These are phyloP conservation scores for Botryosphaeria agaves DNA, from an alignment of 2,329 filamentous ascomycete genomes.

Conservation along the genomic window DNA sequence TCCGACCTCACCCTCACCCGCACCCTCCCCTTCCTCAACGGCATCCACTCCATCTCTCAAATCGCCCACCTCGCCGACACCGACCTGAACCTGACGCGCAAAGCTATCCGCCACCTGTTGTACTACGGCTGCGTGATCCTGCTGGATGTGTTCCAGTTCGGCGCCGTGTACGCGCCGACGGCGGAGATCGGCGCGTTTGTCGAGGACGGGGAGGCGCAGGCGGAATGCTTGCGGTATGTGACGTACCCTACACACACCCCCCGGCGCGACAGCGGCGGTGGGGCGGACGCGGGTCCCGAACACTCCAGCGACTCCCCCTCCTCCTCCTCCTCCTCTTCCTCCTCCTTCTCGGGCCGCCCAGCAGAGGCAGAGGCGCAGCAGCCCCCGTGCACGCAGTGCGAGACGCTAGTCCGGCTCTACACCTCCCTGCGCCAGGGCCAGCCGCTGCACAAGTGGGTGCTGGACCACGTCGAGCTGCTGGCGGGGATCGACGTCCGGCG, in stretches of 20 bases:
- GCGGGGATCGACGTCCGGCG: constrained; percentile 71
- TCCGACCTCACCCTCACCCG: constrained; percentile 65
- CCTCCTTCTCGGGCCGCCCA: constrained; percentile 3
- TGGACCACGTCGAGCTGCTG: constrained; percentile 54
- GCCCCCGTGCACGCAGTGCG: constrained; percentile 4
- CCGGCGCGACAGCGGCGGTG: no score
- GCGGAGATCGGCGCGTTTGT: constrained; percentile 66
- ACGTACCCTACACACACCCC: constrained; percentile 30
- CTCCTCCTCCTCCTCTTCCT: not conserved
- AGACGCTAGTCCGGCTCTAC: constrained; percentile 61
- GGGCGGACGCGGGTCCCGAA: not conserved
- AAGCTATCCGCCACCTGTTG: constrained; percentile 73
- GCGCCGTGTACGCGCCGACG: constrained; percentile 75
- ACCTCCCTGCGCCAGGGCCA: constrained; percentile 67
- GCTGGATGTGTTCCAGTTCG: constrained; percentile 89
- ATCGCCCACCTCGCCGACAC: constrained; percentile 77
- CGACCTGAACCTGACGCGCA: constrained; percentile 69
- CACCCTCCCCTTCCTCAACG: constrained; percentile 76
- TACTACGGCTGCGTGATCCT: constrained; percentile 86
- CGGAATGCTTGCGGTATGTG: constrained; percentile 79
- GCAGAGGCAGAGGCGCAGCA: constrained; percentile 2
- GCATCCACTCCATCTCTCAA: constrained; percentile 72
- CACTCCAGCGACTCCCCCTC: not conserved
- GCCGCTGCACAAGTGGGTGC: constrained; percentile 75
- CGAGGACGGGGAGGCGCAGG: constrained; percentile 56